Conservation (phyloP, 2,329 filamentous ascomycete species). For the Claviceps pusilla region DNA sequence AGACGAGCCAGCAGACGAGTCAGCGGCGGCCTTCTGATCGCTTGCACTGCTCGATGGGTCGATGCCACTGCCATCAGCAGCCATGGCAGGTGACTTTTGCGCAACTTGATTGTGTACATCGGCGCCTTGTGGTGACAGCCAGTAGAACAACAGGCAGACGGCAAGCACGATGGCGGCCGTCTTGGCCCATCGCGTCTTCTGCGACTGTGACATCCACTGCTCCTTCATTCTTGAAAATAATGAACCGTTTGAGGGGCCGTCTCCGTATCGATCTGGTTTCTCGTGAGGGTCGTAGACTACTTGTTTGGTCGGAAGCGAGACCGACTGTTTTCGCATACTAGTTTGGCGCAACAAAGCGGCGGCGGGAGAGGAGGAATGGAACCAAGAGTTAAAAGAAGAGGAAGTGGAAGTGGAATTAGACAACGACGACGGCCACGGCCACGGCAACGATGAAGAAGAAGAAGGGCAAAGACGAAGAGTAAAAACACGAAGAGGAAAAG, state of each 20-base stretch:
- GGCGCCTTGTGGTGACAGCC: constrained; percentile 43
- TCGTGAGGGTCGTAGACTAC: constrained; percentile 47
- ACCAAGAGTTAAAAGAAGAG: constrained; percentile 4
- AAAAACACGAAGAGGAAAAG: neutral
- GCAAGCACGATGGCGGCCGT: constrained; percentile 46
- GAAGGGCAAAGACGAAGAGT: neutral
- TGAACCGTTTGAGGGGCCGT: constrained; percentile 30
- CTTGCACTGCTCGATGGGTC: constrained; percentile 17
- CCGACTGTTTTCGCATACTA: constrained; percentile 50
- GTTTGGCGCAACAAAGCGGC: neutral
- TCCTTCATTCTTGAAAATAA: constrained; percentile 42
- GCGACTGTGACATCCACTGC: constrained; percentile 47
- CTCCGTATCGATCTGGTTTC: constrained; percentile 46
- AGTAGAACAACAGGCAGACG: constrained; percentile 48
- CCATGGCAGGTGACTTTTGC: neutral
- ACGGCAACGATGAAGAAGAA: neutral
- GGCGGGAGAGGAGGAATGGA: neutral
- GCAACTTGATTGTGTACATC: constrained; percentile 32
- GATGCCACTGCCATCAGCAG: neutral
- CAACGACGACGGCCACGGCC: too few species aligned
- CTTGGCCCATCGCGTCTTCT: constrained; percentile 51
- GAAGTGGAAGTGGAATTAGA: neutral
- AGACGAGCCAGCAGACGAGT: constrained; percentile 37
- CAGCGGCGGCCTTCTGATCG: constrained; percentile 27
- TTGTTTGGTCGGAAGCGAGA: constrained; percentile 47